phyloP scores from a whole-genome alignment of 345 rosid species.

The Eucalyptus sp. region DNA sequence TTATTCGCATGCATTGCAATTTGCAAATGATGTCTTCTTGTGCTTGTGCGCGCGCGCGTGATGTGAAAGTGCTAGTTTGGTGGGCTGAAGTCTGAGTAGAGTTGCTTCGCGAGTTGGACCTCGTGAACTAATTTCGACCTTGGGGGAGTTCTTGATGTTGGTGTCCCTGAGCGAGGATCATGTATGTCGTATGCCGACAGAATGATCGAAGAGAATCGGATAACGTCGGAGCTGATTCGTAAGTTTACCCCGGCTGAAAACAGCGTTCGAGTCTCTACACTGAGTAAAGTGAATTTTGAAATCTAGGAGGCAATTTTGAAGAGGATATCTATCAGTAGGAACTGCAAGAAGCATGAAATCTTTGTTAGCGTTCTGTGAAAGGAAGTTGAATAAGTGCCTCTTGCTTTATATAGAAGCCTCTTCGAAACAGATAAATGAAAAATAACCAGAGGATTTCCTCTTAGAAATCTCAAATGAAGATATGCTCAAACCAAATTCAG shows the following conservation, averaged over 20 bases:
- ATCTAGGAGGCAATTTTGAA: background rate
- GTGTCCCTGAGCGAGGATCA: background rate
- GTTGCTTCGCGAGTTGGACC: background rate
- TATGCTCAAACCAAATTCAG: background rate
- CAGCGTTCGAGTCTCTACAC: background rate
- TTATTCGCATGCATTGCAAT: background rate
- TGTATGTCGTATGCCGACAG: background rate
- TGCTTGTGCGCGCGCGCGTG: background rate
- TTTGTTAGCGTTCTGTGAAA: background rate
- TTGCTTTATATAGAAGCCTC: background rate
- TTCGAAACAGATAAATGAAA: background rate
- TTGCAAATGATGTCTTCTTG: background rate
- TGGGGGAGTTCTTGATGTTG: background rate
- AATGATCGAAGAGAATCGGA: background rate
- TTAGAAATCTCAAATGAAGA: background rate
- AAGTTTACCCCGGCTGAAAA: background rate
- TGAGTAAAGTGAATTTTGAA: background rate
- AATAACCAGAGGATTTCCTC: background rate
- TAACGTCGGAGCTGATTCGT: background rate
- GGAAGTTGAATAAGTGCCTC: background rate
- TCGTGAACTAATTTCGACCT: background rate
- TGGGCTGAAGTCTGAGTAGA: background rate
- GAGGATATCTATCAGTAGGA: background rate
- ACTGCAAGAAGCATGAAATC: constrained; percentile 17
- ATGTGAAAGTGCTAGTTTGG: background rate